phyloP scores from a whole-genome alignment of 2,329 filamentous ascomycete genomes.

The Ophiostoma sp. region DNA sequence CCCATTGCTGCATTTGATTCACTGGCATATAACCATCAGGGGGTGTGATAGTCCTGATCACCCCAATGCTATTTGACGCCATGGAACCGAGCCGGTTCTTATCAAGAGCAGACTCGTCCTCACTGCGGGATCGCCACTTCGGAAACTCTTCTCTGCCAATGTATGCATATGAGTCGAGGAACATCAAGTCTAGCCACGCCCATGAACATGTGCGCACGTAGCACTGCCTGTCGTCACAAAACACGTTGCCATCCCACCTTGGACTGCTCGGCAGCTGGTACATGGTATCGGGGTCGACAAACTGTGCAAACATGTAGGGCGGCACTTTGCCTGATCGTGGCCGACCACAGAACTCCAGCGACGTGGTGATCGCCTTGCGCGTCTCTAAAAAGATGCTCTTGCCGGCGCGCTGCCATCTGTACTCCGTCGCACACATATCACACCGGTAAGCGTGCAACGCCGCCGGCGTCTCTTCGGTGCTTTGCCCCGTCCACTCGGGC shows the following conservation, averaged over 20 bases:
- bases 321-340: neutral
- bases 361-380: neutral
- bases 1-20: no score
- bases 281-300: neutral
- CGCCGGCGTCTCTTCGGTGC: neutral
- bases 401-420: neutral
- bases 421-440: neutral
- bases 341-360: neutral
- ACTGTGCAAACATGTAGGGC: neutral
- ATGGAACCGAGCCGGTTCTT: no score
- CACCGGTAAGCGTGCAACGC: neutral
- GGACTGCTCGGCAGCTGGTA: neutral
- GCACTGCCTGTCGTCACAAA: neutral
- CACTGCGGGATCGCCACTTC: no score
- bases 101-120: no score
- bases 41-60: no score
- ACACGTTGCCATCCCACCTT: neutral
- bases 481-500: neutral
- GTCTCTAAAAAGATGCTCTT: neutral
- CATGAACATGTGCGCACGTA: neutral
- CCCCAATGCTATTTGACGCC: no score
- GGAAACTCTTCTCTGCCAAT: neutral
- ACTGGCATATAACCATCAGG: no score
- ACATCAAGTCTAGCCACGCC: neutral
- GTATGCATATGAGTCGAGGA: neutral